phyloP scores from a whole-genome alignment of 2,329 filamentous ascomycete species.

The Hysterium pulicare region DNA sequence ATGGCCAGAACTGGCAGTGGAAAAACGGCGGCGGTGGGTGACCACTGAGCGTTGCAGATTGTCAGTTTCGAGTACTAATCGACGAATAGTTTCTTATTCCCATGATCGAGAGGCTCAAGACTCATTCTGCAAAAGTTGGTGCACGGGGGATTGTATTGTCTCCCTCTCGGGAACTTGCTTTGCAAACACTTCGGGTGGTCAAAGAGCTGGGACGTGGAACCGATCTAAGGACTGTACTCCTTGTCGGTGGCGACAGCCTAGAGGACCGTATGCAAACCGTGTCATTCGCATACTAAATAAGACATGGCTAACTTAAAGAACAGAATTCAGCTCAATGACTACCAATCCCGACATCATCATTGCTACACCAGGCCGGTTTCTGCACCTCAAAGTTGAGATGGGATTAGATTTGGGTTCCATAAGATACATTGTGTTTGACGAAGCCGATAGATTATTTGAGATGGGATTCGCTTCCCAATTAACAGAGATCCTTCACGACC shows the following conservation, averaged over 20 bases:
- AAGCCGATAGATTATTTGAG: conserved; percentile 94
- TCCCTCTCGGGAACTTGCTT: conserved; percentile 86
- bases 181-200: conserved; percentile 94
- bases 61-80: no score
- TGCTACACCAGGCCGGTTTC: conserved; percentile 90
- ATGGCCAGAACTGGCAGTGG: conserved; percentile 99
- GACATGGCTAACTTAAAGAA: not conserved
- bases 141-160: conserved; percentile 84
- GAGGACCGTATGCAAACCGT: conserved; percentile 64
- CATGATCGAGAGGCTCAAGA: conserved; percentile 91
- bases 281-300: not conserved
- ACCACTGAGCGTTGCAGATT: no score
- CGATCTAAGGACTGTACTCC: conserved; percentile 81
- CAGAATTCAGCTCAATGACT: conserved; percentile 81
- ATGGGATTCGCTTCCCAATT: conserved; percentile 97
- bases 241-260: conserved; percentile 92
- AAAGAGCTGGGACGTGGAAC: conserved; percentile 91
- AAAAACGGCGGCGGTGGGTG: conserved; percentile 94
- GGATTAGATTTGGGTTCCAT: conserved; percentile 84
- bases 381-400: conserved; percentile 98
- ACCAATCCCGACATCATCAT: conserved; percentile 96
- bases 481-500: conserved; percentile 84
- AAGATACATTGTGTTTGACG: conserved; percentile 93
- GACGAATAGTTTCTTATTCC: conserved; percentile 99
- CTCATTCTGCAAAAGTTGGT: conserved; percentile 82